These are phyloP conservation scores for Alternaria gaisen DNA, from an alignment of 2,329 filamentous ascomycete genomes.

Conservation along the genomic window DNA sequence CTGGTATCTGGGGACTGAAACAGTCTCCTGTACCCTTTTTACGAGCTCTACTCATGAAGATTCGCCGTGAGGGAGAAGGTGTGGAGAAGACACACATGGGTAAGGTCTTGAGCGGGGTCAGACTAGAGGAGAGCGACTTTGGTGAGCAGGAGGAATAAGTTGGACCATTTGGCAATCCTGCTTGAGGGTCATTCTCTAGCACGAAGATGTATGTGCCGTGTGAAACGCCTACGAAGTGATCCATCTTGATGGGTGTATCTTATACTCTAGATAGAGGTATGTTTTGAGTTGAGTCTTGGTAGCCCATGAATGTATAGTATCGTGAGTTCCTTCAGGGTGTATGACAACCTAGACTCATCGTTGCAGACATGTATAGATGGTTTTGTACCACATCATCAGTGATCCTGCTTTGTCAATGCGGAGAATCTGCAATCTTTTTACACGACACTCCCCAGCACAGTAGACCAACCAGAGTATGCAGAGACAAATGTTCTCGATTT, in stretches of 20 bases:
- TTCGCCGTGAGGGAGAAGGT: conserved; percentile 47
- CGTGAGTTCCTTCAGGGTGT: neutral
- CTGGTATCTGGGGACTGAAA: conserved; percentile 44
- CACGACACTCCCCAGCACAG: neutral
- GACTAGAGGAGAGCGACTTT: conserved; percentile 49
- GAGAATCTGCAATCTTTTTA: neutral
- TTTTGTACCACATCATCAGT: neutral
- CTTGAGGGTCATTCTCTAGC: neutral
- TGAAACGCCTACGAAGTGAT: neutral
- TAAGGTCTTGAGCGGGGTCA: conserved; percentile 46
- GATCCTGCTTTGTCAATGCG: neutral
- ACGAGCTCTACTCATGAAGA: conserved; percentile 44
- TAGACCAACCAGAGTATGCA: neutral
- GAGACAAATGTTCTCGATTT: neutral
- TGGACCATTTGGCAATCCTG: neutral
- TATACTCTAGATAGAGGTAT: neutral
- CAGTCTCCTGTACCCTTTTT: conserved; percentile 56
- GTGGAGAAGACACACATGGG: conserved; percentile 59
- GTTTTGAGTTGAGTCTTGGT: neutral
- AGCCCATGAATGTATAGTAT: neutral
- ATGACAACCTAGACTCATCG: neutral
- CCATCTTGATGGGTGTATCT: neutral
- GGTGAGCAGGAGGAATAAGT: neutral
- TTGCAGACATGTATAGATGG: neutral
- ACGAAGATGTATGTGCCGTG: neutral